phyloP scores from a whole-genome alignment of 2,329 filamentous ascomycete species.

The Aspergillus pseudoterreus region DNA sequence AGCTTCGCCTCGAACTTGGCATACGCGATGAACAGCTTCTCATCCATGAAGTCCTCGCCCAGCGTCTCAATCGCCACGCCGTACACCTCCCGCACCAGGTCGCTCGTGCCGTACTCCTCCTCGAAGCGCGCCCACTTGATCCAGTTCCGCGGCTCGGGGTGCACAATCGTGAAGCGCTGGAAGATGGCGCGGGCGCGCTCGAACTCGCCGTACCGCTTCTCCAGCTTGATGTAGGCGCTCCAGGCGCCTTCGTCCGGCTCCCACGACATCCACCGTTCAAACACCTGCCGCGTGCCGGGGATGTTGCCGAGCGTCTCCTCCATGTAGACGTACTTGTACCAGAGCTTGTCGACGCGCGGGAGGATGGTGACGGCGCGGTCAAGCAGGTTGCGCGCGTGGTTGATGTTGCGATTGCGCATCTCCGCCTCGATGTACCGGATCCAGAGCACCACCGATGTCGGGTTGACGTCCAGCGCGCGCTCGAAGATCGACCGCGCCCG shows the following conservation, averaged over 20 bases:
- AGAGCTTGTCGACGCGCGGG: conserved; percentile 89
- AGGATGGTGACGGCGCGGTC: conserved; percentile 92
- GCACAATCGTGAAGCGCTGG: conserved; percentile 82
- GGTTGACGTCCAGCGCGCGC: conserved; percentile 85
- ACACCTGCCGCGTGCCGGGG: conserved; percentile 85
- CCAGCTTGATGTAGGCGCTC: conserved; percentile 93
- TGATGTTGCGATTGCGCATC: conserved; percentile 94
- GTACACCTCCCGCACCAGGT: conserved; percentile 88
- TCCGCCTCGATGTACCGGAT: conserved; percentile 92
- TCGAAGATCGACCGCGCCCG: conserved; percentile 92
- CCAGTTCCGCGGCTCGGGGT: conserved; percentile 94
- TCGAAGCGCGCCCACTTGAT: conserved; percentile 99
- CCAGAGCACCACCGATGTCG: conserved; percentile 83
- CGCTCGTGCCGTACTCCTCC: conserved; percentile 89
- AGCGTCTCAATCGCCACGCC: conserved; percentile 82
- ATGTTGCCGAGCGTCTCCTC: conserved; percentile 97
- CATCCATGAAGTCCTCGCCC: conserved; percentile 93
- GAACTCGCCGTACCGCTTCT: conserved; percentile 91
- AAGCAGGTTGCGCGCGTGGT: conserved; percentile 89
- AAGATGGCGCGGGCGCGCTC: conserved; percentile 89
- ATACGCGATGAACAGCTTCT: conserved; percentile 92
- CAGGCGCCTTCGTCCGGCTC: conserved; percentile 94
- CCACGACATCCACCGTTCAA: conserved; percentile 98
- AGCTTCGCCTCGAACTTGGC: conserved; percentile 92
- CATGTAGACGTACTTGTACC: conserved; percentile 99